These are phyloP conservation scores for Trichoderma sp. DNA, from an alignment of 2,329 filamentous ascomycete genomes.

Conservation along the genomic window DNA sequence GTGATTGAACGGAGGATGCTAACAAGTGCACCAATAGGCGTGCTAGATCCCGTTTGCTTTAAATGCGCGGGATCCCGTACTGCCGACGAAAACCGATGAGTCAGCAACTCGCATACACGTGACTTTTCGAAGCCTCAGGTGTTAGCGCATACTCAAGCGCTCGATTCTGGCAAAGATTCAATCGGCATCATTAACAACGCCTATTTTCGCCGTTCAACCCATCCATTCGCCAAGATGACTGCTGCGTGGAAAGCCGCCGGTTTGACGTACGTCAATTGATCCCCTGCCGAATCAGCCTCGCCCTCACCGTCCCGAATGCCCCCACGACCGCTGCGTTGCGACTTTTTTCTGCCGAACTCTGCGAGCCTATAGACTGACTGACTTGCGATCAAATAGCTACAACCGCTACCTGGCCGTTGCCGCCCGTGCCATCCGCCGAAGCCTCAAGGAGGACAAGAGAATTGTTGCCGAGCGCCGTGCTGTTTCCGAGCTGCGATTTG, in stretches of 20 bases:
- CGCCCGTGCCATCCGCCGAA: constrained; percentile 90
- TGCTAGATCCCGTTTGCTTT: no score
- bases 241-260: constrained; percentile 98
- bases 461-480: constrained; percentile 84
- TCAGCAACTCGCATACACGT: constrained; percentile 12
- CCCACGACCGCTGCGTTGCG: background rate
- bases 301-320: background rate
- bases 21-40: no score
- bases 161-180: constrained; percentile 38
- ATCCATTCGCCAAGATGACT: constrained; percentile 70
- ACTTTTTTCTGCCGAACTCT: background rate
- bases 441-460: constrained; percentile 93
- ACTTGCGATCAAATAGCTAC: constrained; percentile 64
- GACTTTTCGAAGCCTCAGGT: constrained; percentile 32
- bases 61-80: background rate
- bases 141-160: constrained; percentile 25
- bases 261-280: constrained; percentile 71
- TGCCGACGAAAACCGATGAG: background rate
- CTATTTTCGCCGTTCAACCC: constrained; percentile 29
- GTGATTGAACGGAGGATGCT: background rate
- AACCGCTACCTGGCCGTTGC: constrained; percentile 99
- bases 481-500: constrained; percentile 82
- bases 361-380: constrained; percentile 32
- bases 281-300: constrained; percentile 4
- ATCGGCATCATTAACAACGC: constrained; percentile 34